Conservation (phyloP, 352 stramenopile genomes). For the Phytophthora pinifolia region DNA sequence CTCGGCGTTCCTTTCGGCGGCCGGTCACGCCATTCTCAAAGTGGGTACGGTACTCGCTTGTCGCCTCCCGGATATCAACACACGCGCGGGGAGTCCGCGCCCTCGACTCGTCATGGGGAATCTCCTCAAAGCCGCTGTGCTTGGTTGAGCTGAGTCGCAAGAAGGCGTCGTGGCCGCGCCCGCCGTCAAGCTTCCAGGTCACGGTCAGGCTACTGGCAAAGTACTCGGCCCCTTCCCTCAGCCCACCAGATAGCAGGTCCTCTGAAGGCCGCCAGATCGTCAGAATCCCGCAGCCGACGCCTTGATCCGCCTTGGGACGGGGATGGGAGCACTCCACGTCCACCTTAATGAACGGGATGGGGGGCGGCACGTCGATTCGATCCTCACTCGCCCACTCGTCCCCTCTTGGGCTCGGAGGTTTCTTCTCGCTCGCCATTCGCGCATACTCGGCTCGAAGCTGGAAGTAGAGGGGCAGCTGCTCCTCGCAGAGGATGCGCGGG, state of each 20-base stretch:
- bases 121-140: constrained; percentile 47
- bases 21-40: constrained; percentile 25
- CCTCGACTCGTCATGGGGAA: too few species aligned
- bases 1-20: constrained; percentile 26
- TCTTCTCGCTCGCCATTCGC: constrained; percentile 17
- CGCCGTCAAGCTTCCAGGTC: constrained; percentile 63
- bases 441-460: constrained; percentile 42
- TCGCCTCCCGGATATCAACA: constrained; percentile 32
- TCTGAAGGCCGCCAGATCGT: constrained; percentile 68
- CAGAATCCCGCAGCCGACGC: constrained; percentile 39
- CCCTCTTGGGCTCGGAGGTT: constrained; percentile 10
- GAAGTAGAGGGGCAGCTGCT: constrained; percentile 54
- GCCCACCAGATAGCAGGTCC: constrained; percentile 40
- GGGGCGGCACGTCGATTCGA: constrained; percentile 33
- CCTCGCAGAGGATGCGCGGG: constrained; percentile 65
- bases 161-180: constrained; percentile 37
- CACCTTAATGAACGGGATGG: constrained; percentile 68
- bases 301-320: constrained; percentile 13
- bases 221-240: constrained; percentile 58
- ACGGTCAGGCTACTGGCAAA: constrained; percentile 62
- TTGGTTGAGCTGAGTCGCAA: constrained; percentile 69
- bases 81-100: too few species aligned
- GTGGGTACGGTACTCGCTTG: constrained; percentile 24
- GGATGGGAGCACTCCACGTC: constrained; percentile 63
- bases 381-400: constrained; percentile 17